Evolutionary conservation across 371 early-diverging fungal species (phyloP).

Genomic region (Mucor circinelloides): DNA sequence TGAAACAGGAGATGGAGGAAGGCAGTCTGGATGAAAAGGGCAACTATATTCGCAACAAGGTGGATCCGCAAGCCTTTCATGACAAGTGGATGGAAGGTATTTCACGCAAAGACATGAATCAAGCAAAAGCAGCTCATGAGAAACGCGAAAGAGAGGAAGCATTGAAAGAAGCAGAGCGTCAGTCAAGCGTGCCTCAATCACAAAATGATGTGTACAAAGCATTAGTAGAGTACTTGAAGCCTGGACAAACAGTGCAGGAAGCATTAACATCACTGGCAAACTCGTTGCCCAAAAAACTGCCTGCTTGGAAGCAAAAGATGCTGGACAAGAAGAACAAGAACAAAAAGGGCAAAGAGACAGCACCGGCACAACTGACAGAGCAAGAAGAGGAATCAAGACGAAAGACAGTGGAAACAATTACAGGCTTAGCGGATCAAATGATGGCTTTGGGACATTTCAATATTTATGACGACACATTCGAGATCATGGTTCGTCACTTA

Average conservation of each 20-base stretch:
- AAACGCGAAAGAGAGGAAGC: slow-evolving; percentile 55
- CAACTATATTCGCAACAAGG: slow-evolving; percentile 78
- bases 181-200: slow-evolving; percentile 47
- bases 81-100: slow-evolving; percentile 90
- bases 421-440: slow-evolving; percentile 75
- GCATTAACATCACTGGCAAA: slow-evolving; percentile 67
- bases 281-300: slow-evolving; percentile 53
- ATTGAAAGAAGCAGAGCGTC: slow-evolving; percentile 55
- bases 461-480: slow-evolving; percentile 78
- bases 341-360: slow-evolving; percentile 22
- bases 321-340: slow-evolving; percentile 65
- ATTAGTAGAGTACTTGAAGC: slow-evolving; percentile 67
- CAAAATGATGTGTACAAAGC: slow-evolving; percentile 58
- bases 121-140: slow-evolving; percentile 73
- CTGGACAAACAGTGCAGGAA: slow-evolving; percentile 72
- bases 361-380: slow-evolving; percentile 18
- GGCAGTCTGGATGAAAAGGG: slow-evolving; percentile 84
- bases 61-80: slow-evolving; percentile 83
- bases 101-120: slow-evolving; percentile 72
- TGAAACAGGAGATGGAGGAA: slow-evolving; percentile 87
- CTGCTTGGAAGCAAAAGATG: slow-evolving; percentile 57
- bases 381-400: slow-evolving; percentile 50
- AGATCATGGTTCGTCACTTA: slow-evolving; percentile 71
- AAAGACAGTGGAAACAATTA: slow-evolving; percentile 64
- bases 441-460: slow-evolving; percentile 74